phyloP scores from a whole-genome alignment of 306 rosid genomes.

The Cucurbita pepo region DNA sequence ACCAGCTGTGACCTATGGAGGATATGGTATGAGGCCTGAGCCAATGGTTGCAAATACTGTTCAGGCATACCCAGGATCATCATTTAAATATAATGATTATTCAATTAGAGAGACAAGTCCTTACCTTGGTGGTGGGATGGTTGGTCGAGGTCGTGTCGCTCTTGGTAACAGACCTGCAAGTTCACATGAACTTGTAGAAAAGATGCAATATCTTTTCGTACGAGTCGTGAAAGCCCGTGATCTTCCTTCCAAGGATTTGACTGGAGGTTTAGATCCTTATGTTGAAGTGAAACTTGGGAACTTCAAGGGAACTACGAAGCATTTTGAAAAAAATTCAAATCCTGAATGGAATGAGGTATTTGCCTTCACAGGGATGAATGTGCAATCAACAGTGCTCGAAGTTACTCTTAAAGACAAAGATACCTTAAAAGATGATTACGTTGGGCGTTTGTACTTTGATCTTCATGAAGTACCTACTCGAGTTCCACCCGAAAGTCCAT shows the following conservation, averaged over 20 bases:
- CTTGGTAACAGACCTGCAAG: conserved; percentile 27
- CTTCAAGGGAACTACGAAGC: conserved; percentile 51
- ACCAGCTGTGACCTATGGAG: conserved; percentile 27
- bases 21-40: conserved; percentile 48
- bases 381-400: conserved; percentile 37
- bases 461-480: conserved; percentile 56
- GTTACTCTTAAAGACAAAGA: conserved; percentile 73
- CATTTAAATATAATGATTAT: conserved; percentile 35
- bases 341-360: conserved; percentile 93
- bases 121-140: conserved; percentile 69
- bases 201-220: conserved; percentile 61
- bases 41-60: conserved; percentile 25
- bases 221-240: conserved; percentile 88
- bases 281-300: conserved; percentile 79
- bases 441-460: conserved; percentile 47
- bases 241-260: conserved; percentile 65
- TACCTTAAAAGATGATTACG: conserved; percentile 45
- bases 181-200: conserved; percentile 80
- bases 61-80: conserved; percentile 24
- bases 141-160: conserved; percentile 54
- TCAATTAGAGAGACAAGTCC: conserved; percentile 71
- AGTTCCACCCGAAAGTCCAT: conserved; percentile 82
- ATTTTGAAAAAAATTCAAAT: conserved; percentile 48
- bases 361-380: conserved; percentile 54
- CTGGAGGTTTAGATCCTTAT: conserved; percentile 87